A percentile compares a stretch with the other conserved stretches of the same genome.
These are phyloP conservation scores for Exophiala sideris DNA, from an alignment of 2,329 filamentous ascomycete species.

Conservation along the genomic window DNA sequence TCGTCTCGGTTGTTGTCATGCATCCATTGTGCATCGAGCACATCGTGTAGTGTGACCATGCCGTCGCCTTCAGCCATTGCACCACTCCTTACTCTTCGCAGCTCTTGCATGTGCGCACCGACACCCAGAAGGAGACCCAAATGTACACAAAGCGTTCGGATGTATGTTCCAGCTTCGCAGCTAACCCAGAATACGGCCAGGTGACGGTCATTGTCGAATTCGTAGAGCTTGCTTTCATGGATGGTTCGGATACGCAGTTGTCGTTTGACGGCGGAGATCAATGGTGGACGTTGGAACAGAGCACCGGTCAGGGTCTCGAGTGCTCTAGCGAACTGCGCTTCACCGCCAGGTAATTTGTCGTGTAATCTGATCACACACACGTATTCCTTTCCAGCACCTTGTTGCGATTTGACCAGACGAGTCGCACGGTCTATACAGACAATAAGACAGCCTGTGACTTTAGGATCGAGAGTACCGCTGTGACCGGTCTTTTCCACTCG, in stretches of 20 bases:
- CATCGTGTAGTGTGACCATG: conserved; percentile 90
- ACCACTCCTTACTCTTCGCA: conserved; percentile 87
- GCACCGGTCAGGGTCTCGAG: conserved; percentile 95
- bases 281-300: conserved; percentile 90
- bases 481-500: conserved; percentile 95
- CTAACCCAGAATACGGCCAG: conserved; percentile 99
- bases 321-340: conserved; percentile 87
- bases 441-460: conserved; percentile 93
- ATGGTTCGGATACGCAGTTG: conserved; percentile 98
- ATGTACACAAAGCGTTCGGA: conserved; percentile 96
- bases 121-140: conserved; percentile 74
- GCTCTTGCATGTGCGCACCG: conserved; percentile 97
- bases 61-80: conserved; percentile 89
- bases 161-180: conserved; percentile 98
- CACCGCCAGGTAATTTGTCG: conserved; percentile 88
- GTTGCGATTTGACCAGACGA: conserved; percentile 96
- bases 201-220: conserved; percentile 98
- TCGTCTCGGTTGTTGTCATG: conserved; percentile 96
- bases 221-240: conserved; percentile 90
- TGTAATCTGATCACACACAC: conserved; percentile 93
- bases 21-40: conserved; percentile 93
- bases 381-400: conserved; percentile 98
- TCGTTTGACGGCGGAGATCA: conserved; percentile 98
- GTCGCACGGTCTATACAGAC: conserved; percentile 96
- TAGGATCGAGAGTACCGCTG: conserved; percentile 96